A percentile compares a stretch with the other conserved stretches of the same genome.
These are phyloP conservation scores for Pythium rishiriense DNA, from an alignment of 352 stramenopile genomes.

Conservation along the genomic window DNA sequence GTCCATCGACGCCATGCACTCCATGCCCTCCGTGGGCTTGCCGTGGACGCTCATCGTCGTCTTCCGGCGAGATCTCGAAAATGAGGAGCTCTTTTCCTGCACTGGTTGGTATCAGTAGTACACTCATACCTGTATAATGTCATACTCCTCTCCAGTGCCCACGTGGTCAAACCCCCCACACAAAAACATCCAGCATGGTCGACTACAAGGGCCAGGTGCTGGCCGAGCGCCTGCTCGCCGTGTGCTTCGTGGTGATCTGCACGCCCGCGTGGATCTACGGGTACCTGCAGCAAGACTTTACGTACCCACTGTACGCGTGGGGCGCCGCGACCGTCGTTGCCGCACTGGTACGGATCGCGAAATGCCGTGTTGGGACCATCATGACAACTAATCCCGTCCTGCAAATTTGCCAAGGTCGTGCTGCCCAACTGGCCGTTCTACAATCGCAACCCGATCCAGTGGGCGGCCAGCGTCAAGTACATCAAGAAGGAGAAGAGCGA, in stretches of 20 bases:
- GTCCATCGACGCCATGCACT: slow-evolving; percentile 94
- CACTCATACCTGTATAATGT: slow-evolving; percentile 6
- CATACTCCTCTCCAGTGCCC: slow-evolving; percentile 4
- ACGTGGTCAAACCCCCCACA: slow-evolving; percentile 25
- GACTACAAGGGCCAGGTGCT: slow-evolving; percentile 85
- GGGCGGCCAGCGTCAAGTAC: slow-evolving; percentile 77
- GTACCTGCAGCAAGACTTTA: slow-evolving; percentile 83
- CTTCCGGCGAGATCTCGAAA: not conserved
- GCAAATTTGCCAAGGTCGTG: slow-evolving; percentile 44
- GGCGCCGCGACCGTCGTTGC: slow-evolving; percentile 51
- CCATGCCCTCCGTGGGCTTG: slow-evolving; percentile 82
- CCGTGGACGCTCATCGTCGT: slow-evolving; percentile 49
- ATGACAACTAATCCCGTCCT: not conserved
- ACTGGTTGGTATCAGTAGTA: not conserved
- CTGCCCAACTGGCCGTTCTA: slow-evolving; percentile 84
- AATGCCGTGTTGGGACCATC: not conserved
- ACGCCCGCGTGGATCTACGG: slow-evolving; percentile 83
- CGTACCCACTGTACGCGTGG: slow-evolving; percentile 77
- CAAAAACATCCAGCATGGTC: slow-evolving; percentile 48
- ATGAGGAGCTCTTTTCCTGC: not conserved
- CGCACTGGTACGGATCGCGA: slow-evolving; percentile 44
- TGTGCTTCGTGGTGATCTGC: slow-evolving; percentile 78
- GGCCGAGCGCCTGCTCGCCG: slow-evolving; percentile 59
- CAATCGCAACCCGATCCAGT: slow-evolving; percentile 84
- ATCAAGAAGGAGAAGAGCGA: slow-evolving; percentile 58